Percentiles rank a stretch among this genome's conserved stretches.
Conservation (phyloP, 139 green algal genomes). For the Tetraselmis chui region DNA sequence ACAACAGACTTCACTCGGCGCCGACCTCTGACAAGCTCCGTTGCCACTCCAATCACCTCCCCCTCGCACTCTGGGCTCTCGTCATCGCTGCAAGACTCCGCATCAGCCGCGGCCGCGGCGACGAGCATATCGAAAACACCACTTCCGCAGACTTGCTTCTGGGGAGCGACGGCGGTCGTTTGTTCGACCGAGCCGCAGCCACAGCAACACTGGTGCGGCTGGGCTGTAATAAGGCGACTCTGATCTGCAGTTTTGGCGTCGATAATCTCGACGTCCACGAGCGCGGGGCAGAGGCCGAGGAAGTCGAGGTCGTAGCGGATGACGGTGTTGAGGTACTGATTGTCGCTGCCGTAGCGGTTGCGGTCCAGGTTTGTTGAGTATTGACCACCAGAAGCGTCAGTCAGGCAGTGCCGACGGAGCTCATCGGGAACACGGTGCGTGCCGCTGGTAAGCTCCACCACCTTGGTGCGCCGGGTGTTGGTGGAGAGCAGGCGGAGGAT, state of each 20-base stretch:
- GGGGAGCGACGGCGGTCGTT: not conserved
- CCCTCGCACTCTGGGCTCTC: not conserved
- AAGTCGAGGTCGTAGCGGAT: constrained; percentile 85
- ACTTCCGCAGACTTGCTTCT: not conserved
- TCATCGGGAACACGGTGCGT: constrained; percentile 91
- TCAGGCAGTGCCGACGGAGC: constrained; percentile 75
- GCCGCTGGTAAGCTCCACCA: constrained; percentile 78
- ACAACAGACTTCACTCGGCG: no score
- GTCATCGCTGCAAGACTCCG: not conserved
- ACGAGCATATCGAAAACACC: not conserved
- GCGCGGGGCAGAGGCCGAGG: constrained; percentile 80
- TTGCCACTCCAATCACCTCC: not conserved
- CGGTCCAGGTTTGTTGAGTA: constrained; percentile 94
- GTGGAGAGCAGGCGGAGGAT: constrained; percentile 73
- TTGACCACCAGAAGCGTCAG: constrained; percentile 65
- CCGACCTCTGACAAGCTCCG: not conserved
- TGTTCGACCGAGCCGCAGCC: not conserved
- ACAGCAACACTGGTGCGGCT: constrained; percentile 61
- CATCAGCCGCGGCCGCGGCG: not conserved
- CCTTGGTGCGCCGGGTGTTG: constrained; percentile 89
- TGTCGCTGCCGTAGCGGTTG: constrained; percentile 90
- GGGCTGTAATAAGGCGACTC: constrained; percentile 63
- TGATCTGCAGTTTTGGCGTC: constrained; percentile 78
- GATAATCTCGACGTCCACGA: constrained; percentile 93
- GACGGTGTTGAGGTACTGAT: constrained; percentile 93